Base-by-base conservation (phyloP, 2,329 filamentous ascomycete species). In the Lachnellula occidentalis region DNA sequence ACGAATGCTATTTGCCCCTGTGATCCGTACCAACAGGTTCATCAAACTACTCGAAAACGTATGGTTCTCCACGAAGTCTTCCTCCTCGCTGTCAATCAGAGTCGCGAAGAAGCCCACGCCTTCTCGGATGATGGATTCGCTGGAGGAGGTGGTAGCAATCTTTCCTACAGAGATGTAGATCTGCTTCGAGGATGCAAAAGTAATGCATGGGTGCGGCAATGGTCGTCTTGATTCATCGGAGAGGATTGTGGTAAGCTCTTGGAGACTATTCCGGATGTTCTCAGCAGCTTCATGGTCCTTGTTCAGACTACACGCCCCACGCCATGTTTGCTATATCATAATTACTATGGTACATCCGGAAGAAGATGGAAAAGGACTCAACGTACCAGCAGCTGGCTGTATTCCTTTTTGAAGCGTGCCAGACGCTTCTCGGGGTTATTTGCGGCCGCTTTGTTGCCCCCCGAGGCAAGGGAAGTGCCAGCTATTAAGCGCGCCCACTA, bases 21-120 rank as follows among this genome's bases (percentile, higher is more conserved):
- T 85, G 36, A 92, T 90, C 61, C 86, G 84, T 57, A 90, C 82
- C 49, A 96, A 79, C 56, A 99, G 81, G 63, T 90, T 90, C 67
- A 95, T 94, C 67, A 99, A 72, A 65, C 90, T 92, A 55, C 86
- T 82, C 2, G 94, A 90, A 69, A 99, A 99, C 52, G 83, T 79
- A 34, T 86, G 82, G 66, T 88, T 95, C 67, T 95, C 89, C 47
- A 96, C 83, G 66, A 97, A 95, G 36, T 91, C 90, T 69, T 96
- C 94, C 73, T 96, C 92, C 71, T 97, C 94, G 70, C 91, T 94
- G 72, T 99, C 94, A 65, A 97, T 89, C 59, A 99, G 79, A 15
- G 90, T 91, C 54, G 90, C 90, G 71, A 96, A 96, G 68, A 96
- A 85, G 41, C 86, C 77, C 37, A 96, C 87, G 24, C 89, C 88